Evolutionary conservation across 495 filamentous ascomycete genomes (phyloP).

Genomic region (Tetracladium setigerum): DNA sequence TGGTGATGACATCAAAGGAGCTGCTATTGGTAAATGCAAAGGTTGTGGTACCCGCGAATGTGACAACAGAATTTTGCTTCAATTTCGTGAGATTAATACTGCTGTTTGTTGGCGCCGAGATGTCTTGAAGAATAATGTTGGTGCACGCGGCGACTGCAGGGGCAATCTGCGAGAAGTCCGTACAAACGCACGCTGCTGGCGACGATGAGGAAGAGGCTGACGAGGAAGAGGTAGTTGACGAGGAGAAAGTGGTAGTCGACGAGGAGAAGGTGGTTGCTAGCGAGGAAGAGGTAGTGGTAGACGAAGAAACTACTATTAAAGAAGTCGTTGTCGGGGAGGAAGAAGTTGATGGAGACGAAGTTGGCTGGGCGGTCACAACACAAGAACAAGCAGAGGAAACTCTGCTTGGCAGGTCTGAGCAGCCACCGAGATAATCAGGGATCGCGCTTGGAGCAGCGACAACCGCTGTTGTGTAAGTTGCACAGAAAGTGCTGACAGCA

Average conservation of each 20-base stretch:
- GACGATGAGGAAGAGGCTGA: conserved; percentile 6
- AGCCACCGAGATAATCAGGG: conserved; percentile 2
- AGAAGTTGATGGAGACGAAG: conserved; percentile 10
- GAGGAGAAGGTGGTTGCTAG: background rate
- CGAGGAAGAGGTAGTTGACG: background rate
- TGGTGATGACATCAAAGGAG: conserved; percentile 31
- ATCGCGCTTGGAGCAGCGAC: conserved; percentile 1
- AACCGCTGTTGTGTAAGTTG: conserved; percentile 1
- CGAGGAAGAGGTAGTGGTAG: background rate
- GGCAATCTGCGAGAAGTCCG: conserved; percentile 34
- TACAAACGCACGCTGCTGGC: conserved; percentile 30
- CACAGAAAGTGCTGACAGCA: conserved; percentile 1
- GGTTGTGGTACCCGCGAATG: conserved; percentile 33
- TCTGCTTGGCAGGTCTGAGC: background rate
- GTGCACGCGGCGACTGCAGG: conserved; percentile 35
- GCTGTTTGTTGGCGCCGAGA: conserved; percentile 28
- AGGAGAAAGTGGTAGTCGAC: background rate
- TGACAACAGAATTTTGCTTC: conserved; percentile 32
- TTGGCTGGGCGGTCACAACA: background rate
- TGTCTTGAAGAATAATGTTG: conserved; percentile 29
- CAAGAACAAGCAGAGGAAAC: conserved; percentile 7
- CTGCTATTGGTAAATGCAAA: conserved; percentile 30
- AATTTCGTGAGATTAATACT: conserved; percentile 31
- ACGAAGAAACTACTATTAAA: background rate
- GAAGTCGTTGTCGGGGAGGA: conserved; percentile 2